Base-by-base conservation (phyloP, 2,329 filamentous ascomycete species). In the Penicillium palitans region DNA sequence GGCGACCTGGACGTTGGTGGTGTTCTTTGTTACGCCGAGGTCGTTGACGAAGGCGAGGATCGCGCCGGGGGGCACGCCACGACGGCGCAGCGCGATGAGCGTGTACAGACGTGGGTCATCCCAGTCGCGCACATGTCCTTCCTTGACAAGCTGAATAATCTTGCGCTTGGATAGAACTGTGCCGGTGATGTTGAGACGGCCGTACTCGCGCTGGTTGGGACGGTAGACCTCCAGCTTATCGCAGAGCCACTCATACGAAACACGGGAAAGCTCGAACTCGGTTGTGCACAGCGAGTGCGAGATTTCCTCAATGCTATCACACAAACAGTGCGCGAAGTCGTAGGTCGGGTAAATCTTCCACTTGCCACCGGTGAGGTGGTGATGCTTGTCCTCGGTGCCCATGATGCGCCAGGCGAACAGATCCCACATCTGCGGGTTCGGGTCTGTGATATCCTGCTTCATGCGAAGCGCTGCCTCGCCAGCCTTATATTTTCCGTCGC, bases 311-410 rank as follows among this genome's bases (percentile, higher is more conserved):
- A 96, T 91, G 66, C 90, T 93, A 81, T 98, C 95, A 68, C 90
- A 74, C 90, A 96, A 79, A 96, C 62, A 60, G 58, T 72, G 70
- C 2, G 71, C 66, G 35, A 74, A 70, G 74, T 96, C 93, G 70
- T 97, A 97, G 0, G 93, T 96, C 0, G 95, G 95, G 73, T 96
- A 97, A 62, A 97, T 96, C 75, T 87, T 89, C 92, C 93, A 98
- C 71, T 89, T 87, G 63, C 84, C 80, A 31, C 90, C 91, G 0
- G 93, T 96, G 37, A 90, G 85, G 75, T 80, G 67, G 61, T 72
- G 72, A 51, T 65, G 60, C 66, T 71, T 70, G 56, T 69, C 60
- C 44, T 81, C 81, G 58, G 84, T 78, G 42, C 90, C 87, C 68
- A 91, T 83, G 55, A 98, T 88, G 60, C 93, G 87, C 76, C 96